These are phyloP conservation scores for Penicillium turbatum DNA, from an alignment of 495 filamentous ascomycete species.

Conservation along the genomic window DNA sequence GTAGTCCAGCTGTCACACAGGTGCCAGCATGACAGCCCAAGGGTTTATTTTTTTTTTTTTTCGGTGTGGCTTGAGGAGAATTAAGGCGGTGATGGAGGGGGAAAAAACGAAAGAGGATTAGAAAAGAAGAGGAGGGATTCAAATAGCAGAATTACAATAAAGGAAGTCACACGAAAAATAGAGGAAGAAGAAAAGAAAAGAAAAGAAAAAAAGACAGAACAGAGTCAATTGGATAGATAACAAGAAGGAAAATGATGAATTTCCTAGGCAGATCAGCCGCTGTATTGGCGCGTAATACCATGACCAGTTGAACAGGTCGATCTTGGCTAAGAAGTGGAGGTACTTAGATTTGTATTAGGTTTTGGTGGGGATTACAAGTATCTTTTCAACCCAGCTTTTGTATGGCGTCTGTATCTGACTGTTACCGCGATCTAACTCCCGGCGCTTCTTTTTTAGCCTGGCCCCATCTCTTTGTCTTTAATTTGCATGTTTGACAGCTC, in stretches of 20 bases:
- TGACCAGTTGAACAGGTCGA: slow-evolving; percentile 4
- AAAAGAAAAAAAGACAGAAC: slow-evolving; percentile 2
- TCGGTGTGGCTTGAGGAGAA: slow-evolving; percentile 17
- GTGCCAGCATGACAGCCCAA: slow-evolving; percentile 40
- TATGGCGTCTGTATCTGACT: not conserved
- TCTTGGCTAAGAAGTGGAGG: not conserved
- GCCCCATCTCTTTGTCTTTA: slow-evolving; percentile 10
- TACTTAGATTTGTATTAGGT: not conserved
- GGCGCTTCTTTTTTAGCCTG: slow-evolving; percentile 23
- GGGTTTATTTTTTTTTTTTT: slow-evolving; percentile 8
- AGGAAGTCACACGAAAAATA: slow-evolving; percentile 1
- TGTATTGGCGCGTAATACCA: slow-evolving; percentile 13
- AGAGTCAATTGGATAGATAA: slow-evolving; percentile 29
- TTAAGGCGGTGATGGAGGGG: slow-evolving; percentile 13
- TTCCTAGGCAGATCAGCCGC: slow-evolving; percentile 22
- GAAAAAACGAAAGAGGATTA: slow-evolving; percentile 15
- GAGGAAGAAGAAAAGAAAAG: slow-evolving; percentile 10
- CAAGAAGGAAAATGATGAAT: slow-evolving; percentile 19
- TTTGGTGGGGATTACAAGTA: not conserved
- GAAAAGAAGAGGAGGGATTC: slow-evolving; percentile 6
- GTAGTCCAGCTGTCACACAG: slow-evolving; percentile 44
- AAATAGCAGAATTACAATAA: not conserved
- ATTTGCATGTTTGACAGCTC: not conserved
- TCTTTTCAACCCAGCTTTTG: not conserved
- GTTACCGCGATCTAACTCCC: slow-evolving; percentile 15